These are phyloP conservation scores for Escovopsis sp. DNA, from an alignment of 2,329 filamentous ascomycete species.

Conservation along the genomic window DNA sequence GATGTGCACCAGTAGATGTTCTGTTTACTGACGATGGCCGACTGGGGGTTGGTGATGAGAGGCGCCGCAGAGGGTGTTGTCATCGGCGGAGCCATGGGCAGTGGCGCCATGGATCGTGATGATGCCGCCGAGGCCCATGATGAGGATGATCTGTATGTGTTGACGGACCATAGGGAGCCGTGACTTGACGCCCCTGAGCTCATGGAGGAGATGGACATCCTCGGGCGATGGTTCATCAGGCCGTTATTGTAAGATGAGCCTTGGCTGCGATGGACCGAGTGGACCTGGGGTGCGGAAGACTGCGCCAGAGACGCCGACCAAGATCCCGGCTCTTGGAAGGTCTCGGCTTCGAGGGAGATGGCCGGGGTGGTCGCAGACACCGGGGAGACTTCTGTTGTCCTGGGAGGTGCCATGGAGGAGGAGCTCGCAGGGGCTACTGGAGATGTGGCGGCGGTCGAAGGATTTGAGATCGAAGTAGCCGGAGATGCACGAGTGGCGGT, in stretches of 20 bases:
- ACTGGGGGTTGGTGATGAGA: slow-evolving; percentile 18
- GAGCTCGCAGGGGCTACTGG: slow-evolving; percentile 12
- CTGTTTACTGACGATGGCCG: slow-evolving; percentile 18
- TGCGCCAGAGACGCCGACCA: slow-evolving; percentile 4
- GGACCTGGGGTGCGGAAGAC: neutral
- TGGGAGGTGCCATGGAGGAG: slow-evolving; percentile 15
- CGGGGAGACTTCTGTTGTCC: neutral
- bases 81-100: slow-evolving; percentile 20
- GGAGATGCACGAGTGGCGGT: slow-evolving; percentile 8
- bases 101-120: slow-evolving; percentile 20
- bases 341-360: slow-evolving; percentile 5
- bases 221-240: slow-evolving; percentile 24
- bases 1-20: slow-evolving; percentile 42
- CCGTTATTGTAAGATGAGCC: neutral
- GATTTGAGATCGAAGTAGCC: slow-evolving; percentile 6
- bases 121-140: slow-evolving; percentile 23
- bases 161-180: slow-evolving; percentile 29
- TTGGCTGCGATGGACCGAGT: neutral
- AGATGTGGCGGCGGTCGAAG: slow-evolving; percentile 3
- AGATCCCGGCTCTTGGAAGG: slow-evolving; percentile 4
- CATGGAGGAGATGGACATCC: slow-evolving; percentile 33
- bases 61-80: slow-evolving; percentile 12
- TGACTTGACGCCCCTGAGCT: slow-evolving; percentile 35
- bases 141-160: slow-evolving; percentile 23
- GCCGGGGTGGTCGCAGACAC: slow-evolving; percentile 2